Conservation (phyloP, 1,284 basidiomycete genomes). For the Moesziomyces globuligerus region DNA sequence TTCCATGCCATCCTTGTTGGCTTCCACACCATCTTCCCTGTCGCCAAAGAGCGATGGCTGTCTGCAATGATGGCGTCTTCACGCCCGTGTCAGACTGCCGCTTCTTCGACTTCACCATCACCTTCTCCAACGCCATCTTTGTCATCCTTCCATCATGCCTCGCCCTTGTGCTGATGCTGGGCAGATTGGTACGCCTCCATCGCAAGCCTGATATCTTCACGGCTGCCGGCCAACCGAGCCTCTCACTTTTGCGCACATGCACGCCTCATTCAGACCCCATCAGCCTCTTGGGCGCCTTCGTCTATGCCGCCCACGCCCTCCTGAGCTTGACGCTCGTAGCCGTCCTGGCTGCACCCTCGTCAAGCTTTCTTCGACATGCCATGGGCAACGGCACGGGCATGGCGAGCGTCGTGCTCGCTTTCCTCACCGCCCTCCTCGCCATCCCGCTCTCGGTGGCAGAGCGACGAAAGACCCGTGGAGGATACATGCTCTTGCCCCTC, state of each 20-base stretch:
- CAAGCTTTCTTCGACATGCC: conserved; percentile 7
- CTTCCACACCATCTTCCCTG: too few species aligned
- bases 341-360: conserved; percentile 17
- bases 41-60: conserved; percentile 7
- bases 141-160: conserved; percentile 35
- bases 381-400: conserved; percentile 15
- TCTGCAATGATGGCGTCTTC: conserved; percentile 44
- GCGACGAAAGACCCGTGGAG: conserved; percentile 43
- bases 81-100: conserved; percentile 53
- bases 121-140: conserved; percentile 49
- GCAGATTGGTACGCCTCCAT: conserved; percentile 14
- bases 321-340: conserved; percentile 25
- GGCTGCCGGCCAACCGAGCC: conserved; percentile 7
- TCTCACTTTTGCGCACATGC: conserved; percentile 18
- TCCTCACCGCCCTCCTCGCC: conserved; percentile 27
- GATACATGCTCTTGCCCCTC: conserved; percentile 40
- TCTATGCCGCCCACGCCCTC: conserved; percentile 30
- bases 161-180: conserved; percentile 24
- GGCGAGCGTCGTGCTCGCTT: conserved; percentile 29
- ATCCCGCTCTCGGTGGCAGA: conserved; percentile 34
- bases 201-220: conserved; percentile 28
- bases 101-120: conserved; percentile 56
- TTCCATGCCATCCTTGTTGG: too few species aligned
- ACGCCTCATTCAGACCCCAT: conserved; percentile 30
- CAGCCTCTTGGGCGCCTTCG: conserved; percentile 32